Evolutionary conservation across 768 basidiomycete genomes (phyloP), one percentile per base, ranked within the genome.

Genomic region (Pleurotus pulmonarius): DNA sequence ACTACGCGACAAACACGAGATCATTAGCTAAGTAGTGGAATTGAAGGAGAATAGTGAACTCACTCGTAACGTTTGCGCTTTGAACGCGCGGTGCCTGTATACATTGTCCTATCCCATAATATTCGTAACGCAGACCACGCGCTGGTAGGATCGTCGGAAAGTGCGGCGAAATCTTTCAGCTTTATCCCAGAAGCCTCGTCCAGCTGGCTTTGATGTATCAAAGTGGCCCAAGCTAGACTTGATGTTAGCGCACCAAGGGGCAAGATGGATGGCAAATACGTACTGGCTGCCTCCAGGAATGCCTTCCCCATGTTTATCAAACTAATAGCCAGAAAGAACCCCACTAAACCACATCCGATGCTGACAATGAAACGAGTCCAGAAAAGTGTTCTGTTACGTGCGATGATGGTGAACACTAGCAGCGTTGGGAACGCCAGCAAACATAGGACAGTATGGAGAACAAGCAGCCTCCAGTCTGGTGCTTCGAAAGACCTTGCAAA

Each of bases 261-360:
- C 4, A 3, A 3, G 20, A 52, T 45, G 18, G 15, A 43, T n/a
- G n/a, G n/a, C n/a, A n/a, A 44, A 45, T 34, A 65, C 70, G 38
- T 55, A 78, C 76, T 69, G n/a, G 73, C 65, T 55, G 76, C 72
- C 58, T 75, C 74, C 45, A 75, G 43, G 54, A 70, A 69, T 26
- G 61, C 53, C 52, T 63, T 66, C 11, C 64, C 70, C 24, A 75
- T 58, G 11, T 49, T 55, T 15, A 70, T 47, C 16, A 75, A 59
- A 58, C 67, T 74, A 44, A 64, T 56, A 0, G 70, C 73, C 22
- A 76, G 59, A 2, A 59, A 58, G 4, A 73, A 48, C 5, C 76
- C 75, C 18, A 70, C 55, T 9, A 70, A 25, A 1, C 73, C 69
- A 57, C 70, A 72, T 24, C 70, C 74, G 15, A 66, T 48, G n/a